Evolutionary conservation across 1,139 yeast genomes (phyloP), one percentile per base, ranked within the genome.

Genomic region (Saccharomyces pastorianus): DNA sequence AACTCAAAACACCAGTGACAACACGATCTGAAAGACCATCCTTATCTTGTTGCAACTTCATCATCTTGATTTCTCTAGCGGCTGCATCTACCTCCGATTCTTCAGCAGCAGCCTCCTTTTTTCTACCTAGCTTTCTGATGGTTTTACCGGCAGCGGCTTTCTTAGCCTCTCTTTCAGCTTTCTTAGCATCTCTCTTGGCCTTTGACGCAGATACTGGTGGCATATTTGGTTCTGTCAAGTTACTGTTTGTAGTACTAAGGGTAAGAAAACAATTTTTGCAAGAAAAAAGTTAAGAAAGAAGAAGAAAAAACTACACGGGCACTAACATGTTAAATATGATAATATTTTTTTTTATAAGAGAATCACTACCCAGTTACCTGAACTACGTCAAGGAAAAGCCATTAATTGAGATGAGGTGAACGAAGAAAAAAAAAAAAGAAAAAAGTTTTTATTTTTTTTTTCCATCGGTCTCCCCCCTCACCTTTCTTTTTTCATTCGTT

Each of bases 21-120:
- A 93, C 99, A 79, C 99, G 88, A 73, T 93, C 99, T 48, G 96
- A 88, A 57, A 93, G 71, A 64, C 98, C 98, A 67, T 90, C 85
- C 69, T 88, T 85, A 73, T 93, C 98, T 69, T 88, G 85, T 75
- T 93, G 99, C 68, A 91, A 76, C 73, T 91, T 91, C 75, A 93
- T 79, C 73, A 88, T 85, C 60, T 85, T 88, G 69, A 93, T 83
- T 71, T 84, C 88, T 59, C 85, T 81, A 51, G 89, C 85, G 47
- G 86, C 82, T 57, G 78, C 81, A 50, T 82, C 90, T 53, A 76
- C 83, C 31, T 62, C 69, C 55, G 65, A 69, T 53, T 75, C 83
- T 41, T 65, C 66, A 31, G 51, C 60, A 48, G 62, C 71, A 32
- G 66, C 61, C 47, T 68, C 72, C 71, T 80, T 84, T 62, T 83